A percentile compares a stretch with the other conserved stretches of the same genome.
phyloP scores from a whole-genome alignment of 1,284 basidiomycete genomes.

The Puccinia coronata region DNA sequence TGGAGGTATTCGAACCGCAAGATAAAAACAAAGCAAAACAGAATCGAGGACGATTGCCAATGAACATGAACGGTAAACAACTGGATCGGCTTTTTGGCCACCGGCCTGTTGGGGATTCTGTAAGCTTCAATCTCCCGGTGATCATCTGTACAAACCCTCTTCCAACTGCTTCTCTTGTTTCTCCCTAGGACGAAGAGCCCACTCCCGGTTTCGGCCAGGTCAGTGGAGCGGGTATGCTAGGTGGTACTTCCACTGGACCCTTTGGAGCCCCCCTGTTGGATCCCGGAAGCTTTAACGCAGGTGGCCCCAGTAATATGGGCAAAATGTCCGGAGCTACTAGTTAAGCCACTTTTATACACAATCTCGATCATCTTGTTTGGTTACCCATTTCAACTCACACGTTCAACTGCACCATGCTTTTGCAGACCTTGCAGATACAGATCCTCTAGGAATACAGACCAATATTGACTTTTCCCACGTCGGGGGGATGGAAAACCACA shows the following conservation, averaged over 20 bases:
- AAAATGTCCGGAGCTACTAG: slow-evolving; percentile 73
- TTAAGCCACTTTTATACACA: slow-evolving; percentile 56
- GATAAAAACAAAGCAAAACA: slow-evolving; percentile 52
- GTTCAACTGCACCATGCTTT: slow-evolving; percentile 56
- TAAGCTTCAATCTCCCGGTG: slow-evolving; percentile 58
- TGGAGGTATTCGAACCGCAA: slow-evolving; percentile 54
- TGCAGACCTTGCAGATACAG: slow-evolving; percentile 84
- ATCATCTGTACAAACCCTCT: slow-evolving; percentile 60
- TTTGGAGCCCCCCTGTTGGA: slow-evolving; percentile 36
- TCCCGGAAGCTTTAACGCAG: slow-evolving; percentile 40
- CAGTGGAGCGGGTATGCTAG: slow-evolving; percentile 45
- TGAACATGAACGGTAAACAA: slow-evolving; percentile 74
- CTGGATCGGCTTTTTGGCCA: slow-evolving; percentile 73
- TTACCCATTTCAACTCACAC: slow-evolving; percentile 51
- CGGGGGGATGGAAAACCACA: slow-evolving; percentile 94
- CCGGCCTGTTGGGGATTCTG: slow-evolving; percentile 68
- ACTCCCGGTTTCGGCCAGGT: slow-evolving; percentile 35
- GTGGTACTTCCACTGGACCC: slow-evolving; percentile 37
- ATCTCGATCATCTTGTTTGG: slow-evolving; percentile 12
- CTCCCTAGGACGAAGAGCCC: slow-evolving; percentile 48
- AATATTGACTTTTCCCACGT: slow-evolving; percentile 95
- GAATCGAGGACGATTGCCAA: slow-evolving; percentile 65
- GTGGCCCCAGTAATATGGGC: slow-evolving; percentile 67
- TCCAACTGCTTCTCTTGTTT: slow-evolving; percentile 62
- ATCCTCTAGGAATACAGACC: slow-evolving; percentile 89